Evolutionary conservation across 306 rosid species (phyloP).

Genomic region (Purshia tridentata): DNA sequence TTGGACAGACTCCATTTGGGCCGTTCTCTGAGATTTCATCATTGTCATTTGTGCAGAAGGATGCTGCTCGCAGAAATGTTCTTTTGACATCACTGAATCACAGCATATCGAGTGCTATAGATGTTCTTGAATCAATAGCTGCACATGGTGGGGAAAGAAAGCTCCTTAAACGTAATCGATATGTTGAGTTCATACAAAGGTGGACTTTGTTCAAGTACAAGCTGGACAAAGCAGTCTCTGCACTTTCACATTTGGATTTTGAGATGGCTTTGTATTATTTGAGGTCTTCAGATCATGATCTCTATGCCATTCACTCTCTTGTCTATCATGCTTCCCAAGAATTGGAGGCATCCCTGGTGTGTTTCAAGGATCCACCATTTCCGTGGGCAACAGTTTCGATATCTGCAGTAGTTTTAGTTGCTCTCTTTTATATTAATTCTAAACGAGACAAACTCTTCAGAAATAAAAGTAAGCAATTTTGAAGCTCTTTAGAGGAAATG

Average conservation of each 20-base stretch:
- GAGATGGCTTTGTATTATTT: slow-evolving; percentile 78
- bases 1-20: slow-evolving; percentile 95
- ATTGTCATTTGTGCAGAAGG: slow-evolving; percentile 87
- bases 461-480: slow-evolving; percentile 93
- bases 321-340: slow-evolving; percentile 78
- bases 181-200: slow-evolving; percentile 68
- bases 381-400: slow-evolving; percentile 67
- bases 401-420: slow-evolving; percentile 46
- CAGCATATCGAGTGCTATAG: slow-evolving; percentile 62
- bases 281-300: slow-evolving; percentile 89
- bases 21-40: slow-evolving; percentile 75
- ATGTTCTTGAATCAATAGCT: slow-evolving; percentile 65
- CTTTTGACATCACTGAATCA: slow-evolving; percentile 74
- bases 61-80: slow-evolving; percentile 84
- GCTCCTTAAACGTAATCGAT: slow-evolving; percentile 69
- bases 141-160: slow-evolving; percentile 83
- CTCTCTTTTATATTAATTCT: slow-evolving; percentile 61
- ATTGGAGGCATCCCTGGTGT: slow-evolving; percentile 81
- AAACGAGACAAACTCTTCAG: slow-evolving; percentile 66
- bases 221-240: slow-evolving; percentile 87
- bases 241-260: slow-evolving; percentile 77
- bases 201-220: slow-evolving; percentile 87
- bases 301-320: slow-evolving; percentile 76
- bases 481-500: slow-evolving; percentile 40
- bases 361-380: slow-evolving; percentile 89